Percentiles rank a stretch among this genome's conserved stretches.
phyloP scores from a whole-genome alignment of 2,329 filamentous ascomycete species.

The Dactylellina haptotyla region DNA sequence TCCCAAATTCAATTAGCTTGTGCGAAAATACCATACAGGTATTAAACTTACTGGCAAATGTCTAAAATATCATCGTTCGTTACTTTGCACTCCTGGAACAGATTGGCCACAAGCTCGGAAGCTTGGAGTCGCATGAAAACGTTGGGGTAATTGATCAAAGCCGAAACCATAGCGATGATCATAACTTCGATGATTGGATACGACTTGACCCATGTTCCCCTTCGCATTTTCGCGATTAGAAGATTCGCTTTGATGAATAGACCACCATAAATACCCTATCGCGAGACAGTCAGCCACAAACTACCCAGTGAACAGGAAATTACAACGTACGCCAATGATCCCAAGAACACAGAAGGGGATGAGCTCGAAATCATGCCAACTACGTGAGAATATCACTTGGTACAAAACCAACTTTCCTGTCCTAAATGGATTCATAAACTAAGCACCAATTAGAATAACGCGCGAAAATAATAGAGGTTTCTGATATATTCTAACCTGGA shows the following conservation, averaged over 20 bases:
- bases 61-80: constrained; percentile 86
- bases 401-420: constrained; percentile 96
- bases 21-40: background rate
- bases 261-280: constrained; percentile 85
- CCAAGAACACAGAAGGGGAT: constrained; percentile 87
- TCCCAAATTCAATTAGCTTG: background rate
- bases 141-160: constrained; percentile 92
- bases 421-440: constrained; percentile 81
- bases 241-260: constrained; percentile 96
- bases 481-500: constrained; percentile 72
- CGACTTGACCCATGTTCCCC: constrained; percentile 71
- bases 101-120: constrained; percentile 87
- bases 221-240: constrained; percentile 82
- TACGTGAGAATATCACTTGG: constrained; percentile 89
- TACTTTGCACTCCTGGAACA: constrained; percentile 89
- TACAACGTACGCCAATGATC: constrained; percentile 73
- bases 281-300: background rate
- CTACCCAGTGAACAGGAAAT: no score
- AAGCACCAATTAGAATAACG: background rate
- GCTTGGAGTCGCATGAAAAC: constrained; percentile 94
- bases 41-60: constrained; percentile 73
- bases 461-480: background rate
- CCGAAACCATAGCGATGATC: constrained; percentile 81
- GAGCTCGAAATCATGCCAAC: constrained; percentile 95
- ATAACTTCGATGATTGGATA: constrained; percentile 82